Evolutionary conservation across 2,329 filamentous ascomycete species (phyloP).

Genomic region (Xylaria polymorpha): DNA sequence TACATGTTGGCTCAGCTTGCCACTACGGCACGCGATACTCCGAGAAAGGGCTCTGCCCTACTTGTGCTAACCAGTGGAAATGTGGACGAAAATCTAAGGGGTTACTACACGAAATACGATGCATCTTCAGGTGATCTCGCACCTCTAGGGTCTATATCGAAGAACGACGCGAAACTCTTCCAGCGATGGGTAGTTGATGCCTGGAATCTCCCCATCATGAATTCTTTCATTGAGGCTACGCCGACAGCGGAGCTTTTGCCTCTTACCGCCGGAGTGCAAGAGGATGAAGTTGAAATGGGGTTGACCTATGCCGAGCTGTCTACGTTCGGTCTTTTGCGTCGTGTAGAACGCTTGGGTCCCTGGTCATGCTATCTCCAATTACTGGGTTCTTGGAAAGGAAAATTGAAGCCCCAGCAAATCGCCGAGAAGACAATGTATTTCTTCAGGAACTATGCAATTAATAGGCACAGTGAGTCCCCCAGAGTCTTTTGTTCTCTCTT

Average conservation of each 20-base stretch:
- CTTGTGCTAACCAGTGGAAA: conserved; percentile 33
- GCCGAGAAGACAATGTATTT: conserved; percentile 35
- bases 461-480: conserved; percentile 17
- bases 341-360: conserved; percentile 24
- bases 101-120: conserved; percentile 30
- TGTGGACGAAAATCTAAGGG: conserved; percentile 26
- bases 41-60: conserved; percentile 24
- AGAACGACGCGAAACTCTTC: conserved; percentile 32
- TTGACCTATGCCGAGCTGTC: conserved; percentile 33
- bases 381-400: conserved; percentile 32
- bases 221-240: conserved; percentile 28
- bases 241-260: conserved; percentile 35
- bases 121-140: conserved; percentile 30
- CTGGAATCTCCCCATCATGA: conserved; percentile 22
- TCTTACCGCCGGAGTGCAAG: conserved; percentile 32
- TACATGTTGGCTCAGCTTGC: conserved; percentile 37
- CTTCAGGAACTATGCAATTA: conserved; percentile 35
- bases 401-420: conserved; percentile 28
- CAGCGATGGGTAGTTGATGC: conserved; percentile 26
- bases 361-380: conserved; percentile 35
- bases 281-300: conserved; percentile 37
- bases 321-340: conserved; percentile 25
- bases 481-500: no score
- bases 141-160: conserved; percentile 28
- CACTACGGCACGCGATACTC: conserved; percentile 27